Conservation (phyloP, 2,329 filamentous ascomycete genomes). For the Alternaria sp. region DNA sequence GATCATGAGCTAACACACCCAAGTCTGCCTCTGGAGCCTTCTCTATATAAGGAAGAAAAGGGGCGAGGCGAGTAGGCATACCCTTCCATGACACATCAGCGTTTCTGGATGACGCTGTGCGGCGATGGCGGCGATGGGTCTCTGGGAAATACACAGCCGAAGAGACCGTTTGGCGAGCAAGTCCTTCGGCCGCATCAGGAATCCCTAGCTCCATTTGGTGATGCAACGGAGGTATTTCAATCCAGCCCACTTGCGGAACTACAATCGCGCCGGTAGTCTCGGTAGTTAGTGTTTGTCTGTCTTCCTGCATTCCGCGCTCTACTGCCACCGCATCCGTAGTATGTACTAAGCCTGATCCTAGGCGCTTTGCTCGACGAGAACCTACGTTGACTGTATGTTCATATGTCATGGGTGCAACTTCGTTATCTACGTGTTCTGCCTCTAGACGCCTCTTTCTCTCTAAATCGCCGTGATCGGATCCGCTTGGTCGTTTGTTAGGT, state of each 20-base stretch:
- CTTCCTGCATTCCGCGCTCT: neutral
- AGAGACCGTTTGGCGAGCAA: constrained; percentile 1
- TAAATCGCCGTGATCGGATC: neutral
- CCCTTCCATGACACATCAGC: neutral
- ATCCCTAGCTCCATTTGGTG: neutral
- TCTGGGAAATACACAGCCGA: constrained; percentile 1
- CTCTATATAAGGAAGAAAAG: constrained; percentile 1
- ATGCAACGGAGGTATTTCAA: neutral
- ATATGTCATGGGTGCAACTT: neutral
- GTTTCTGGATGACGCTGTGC: neutral
- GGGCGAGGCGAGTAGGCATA: neutral
- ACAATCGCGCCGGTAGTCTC: neutral
- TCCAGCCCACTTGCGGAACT: neutral
- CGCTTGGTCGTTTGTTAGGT: neutral
- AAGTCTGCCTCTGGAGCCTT: neutral
- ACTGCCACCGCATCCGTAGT: neutral
- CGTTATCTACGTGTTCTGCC: neutral
- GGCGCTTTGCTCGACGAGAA: neutral
- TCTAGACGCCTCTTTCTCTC: neutral
- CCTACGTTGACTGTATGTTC: neutral
- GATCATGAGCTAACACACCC: neutral
- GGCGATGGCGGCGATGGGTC: neutral
- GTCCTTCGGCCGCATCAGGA: neutral
- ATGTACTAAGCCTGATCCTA: neutral
- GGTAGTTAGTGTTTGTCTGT: neutral